Evolutionary conservation across 2,329 filamentous ascomycete species (phyloP), one percentile per base, ranked within the genome.

Genomic region (Phaeomoniella chlamydospora): DNA sequence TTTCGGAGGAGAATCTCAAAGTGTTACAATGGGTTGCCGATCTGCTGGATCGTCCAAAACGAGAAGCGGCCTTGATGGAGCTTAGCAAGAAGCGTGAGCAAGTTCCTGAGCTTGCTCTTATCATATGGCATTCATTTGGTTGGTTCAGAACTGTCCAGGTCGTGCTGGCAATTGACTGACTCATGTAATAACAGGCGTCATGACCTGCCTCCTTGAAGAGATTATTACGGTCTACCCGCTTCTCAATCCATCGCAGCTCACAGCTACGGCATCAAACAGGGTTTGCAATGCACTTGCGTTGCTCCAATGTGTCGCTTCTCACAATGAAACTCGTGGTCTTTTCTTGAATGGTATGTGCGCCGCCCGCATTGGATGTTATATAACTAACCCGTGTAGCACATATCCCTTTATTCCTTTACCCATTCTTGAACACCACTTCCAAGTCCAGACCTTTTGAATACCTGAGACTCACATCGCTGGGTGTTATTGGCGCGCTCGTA

Each of bases 51-150:
- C 82, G 87, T 45, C 77, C 72, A 49, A 87, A 86, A 17, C 74
- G 90, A 43, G 90, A 96, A 64, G 79, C 84, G 3, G 90, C 90
- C 34, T 69, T 98, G 37, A 70, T 98, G 52, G 90, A 98, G 59
- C 70, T 98, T 35, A 96, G 88, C 64, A 98, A 98, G 69, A 98
- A 98, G 72, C 71, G 90, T 39, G 90, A 98, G 61, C 90, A 96
- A 60, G 90, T 98, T 12, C 88, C 90, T 1, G 90, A 98, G 64
- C 68, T 98, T 40, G 90, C 90, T 33, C 67, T 98, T 49, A 94
- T 98, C 42, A 68, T 98, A 42, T 98, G 90, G 90, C 90, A 98
- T 59, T 96, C 88, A 3, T 96, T 94, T 53, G 90, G 88, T 93
- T 73, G 45, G 75, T 59, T 26, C 6, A n/a, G 36, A 6, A 13